Conservation (phyloP, 164 flowering plant species). For the Echeveria elegans region DNA sequence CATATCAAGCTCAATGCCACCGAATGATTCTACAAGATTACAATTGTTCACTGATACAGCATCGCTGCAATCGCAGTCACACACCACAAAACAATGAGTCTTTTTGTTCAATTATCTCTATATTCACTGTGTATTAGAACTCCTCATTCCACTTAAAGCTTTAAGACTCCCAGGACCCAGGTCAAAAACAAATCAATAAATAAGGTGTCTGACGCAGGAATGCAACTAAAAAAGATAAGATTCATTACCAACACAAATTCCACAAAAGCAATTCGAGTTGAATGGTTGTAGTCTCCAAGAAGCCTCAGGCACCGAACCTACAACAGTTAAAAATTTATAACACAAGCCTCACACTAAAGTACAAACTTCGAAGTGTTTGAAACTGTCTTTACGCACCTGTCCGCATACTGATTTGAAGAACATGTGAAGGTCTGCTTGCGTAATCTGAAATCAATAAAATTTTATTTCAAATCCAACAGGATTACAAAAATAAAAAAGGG, state of each 20-base stretch:
- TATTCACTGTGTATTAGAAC: too few species aligned
- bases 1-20: too few species aligned
- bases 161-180: too few species aligned
- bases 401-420: conserved; percentile 91
- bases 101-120: too few species aligned
- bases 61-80: too few species aligned
- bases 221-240: neutral
- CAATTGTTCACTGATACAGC: too few species aligned
- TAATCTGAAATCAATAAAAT: conserved; percentile 41
- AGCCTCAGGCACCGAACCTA: conserved; percentile 70
- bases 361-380: neutral
- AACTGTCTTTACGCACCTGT: conserved; percentile 43
- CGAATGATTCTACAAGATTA: too few species aligned
- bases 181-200: too few species aligned
- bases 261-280: conserved; percentile 69
- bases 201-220: neutral
- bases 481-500: neutral
- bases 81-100: too few species aligned
- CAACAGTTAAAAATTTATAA: neutral
- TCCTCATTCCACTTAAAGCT: too few species aligned
- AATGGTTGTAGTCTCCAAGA: conserved; percentile 65
- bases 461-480: neutral
- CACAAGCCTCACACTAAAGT: too few species aligned
- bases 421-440: conserved; percentile 78
- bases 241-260: conserved; percentile 54